Evolutionary conservation across 495 filamentous ascomycete genomes (phyloP).

Genomic region (Penicillium egyptiacum): DNA sequence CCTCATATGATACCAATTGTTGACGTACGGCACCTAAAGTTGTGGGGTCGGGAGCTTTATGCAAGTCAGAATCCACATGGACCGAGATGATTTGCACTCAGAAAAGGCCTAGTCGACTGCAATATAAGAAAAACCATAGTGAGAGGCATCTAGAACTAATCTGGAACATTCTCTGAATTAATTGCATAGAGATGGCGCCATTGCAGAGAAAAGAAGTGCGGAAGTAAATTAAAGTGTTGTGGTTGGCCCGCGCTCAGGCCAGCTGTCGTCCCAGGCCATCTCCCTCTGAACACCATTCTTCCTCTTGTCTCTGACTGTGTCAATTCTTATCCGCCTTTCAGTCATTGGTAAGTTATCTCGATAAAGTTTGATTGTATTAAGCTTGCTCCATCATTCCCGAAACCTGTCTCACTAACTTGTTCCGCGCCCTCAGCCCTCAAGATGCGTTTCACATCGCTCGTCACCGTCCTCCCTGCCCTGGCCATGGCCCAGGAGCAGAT

Average conservation of each 20-base stretch:
- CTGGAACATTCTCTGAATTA: not conserved
- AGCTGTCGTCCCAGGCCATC: conserved; percentile 27
- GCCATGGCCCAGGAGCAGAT: conserved; percentile 72
- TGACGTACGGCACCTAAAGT: not conserved
- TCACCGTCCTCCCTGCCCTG: conserved; percentile 68
- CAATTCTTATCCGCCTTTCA: conserved; percentile 12
- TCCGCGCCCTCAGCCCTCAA: conserved; percentile 33
- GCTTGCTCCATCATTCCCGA: not conserved
- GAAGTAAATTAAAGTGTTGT: conserved; percentile 11
- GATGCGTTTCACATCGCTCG: conserved; percentile 69
- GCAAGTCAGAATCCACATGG: conserved; percentile 14
- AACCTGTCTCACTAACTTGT: conserved; percentile 9
- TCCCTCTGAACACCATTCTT: conserved; percentile 12
- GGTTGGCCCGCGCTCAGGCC: conserved; percentile 32
- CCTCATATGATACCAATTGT: conserved; percentile 15
- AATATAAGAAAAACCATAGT: not conserved
- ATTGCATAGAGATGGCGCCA: conserved; percentile 1
- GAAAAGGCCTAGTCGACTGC: not conserved
- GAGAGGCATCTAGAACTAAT: not conserved
- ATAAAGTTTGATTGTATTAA: not conserved
- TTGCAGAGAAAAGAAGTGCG: not conserved
- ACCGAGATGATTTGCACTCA: not conserved
- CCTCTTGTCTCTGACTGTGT: conserved; percentile 18
- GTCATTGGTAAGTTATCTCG: conserved; percentile 4
- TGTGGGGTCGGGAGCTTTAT: conserved; percentile 7